Evolutionary conservation across 371 early-diverging fungal genomes (phyloP).

Genomic region (Syncephalastrum sp.): DNA sequence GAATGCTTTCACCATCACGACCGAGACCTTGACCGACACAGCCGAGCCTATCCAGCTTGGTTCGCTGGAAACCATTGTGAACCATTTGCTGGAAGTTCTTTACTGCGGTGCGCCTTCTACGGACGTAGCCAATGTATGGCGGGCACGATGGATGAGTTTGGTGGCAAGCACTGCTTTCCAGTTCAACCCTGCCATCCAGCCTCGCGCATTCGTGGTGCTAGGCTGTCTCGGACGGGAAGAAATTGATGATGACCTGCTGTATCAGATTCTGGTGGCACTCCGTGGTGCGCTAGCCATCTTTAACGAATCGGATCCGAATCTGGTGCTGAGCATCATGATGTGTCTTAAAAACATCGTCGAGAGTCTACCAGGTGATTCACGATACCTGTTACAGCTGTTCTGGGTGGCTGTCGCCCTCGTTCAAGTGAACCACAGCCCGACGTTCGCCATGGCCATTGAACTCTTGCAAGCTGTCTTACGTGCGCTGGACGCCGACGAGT

Average conservation of each 20-base stretch:
- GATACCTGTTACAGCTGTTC: conserved; percentile 80
- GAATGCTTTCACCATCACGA: conserved; percentile 67
- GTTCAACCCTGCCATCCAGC: conserved; percentile 91
- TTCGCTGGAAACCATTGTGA: conserved; percentile 80
- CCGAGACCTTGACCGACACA: conserved; percentile 65
- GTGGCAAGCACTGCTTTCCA: conserved; percentile 92
- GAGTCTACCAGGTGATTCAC: conserved; percentile 76
- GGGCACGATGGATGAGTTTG: conserved; percentile 90
- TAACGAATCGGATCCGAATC: conserved; percentile 74
- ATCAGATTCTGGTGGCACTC: conserved; percentile 86
- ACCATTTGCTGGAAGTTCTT: conserved; percentile 78
- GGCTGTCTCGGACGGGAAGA: conserved; percentile 87
- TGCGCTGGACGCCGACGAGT: conserved; percentile 71
- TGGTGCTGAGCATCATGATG: conserved; percentile 84
- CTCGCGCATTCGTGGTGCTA: conserved; percentile 88
- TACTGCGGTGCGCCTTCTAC: conserved; percentile 72
- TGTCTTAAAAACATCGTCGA: conserved; percentile 86
- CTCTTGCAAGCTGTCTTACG: conserved; percentile 72
- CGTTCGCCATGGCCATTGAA: conserved; percentile 72
- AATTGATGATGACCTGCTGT: conserved; percentile 83
- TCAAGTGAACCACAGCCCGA: conserved; percentile 79
- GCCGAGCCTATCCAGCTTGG: conserved; percentile 70
- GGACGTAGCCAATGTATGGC: conserved; percentile 79
- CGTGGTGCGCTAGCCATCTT: conserved; percentile 83
- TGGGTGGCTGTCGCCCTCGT: conserved; percentile 88